Percentiles rank a stretch among this genome's conserved stretches.
These are phyloP conservation scores for Colletotrichum euphorbiae DNA, from an alignment of 2,329 filamentous ascomycete genomes.

Conservation along the genomic window DNA sequence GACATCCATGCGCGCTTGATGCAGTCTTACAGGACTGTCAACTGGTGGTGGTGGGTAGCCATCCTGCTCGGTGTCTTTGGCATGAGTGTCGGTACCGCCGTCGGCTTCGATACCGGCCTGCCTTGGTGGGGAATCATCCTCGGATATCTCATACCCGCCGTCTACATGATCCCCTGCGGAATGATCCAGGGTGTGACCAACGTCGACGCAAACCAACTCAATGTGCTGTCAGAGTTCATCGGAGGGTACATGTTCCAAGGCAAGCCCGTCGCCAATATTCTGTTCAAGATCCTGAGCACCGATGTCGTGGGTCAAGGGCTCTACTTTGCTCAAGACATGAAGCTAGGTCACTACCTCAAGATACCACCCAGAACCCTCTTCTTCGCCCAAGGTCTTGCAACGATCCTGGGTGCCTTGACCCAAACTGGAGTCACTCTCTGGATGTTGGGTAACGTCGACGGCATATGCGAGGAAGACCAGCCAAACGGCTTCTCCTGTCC, in stretches of 20 bases:
- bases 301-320: slow-evolving; percentile 51
- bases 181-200: slow-evolving; percentile 58
- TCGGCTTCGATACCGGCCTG: slow-evolving; percentile 65
- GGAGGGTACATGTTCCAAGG: slow-evolving; percentile 62
- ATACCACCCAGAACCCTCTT: slow-evolving; percentile 69
- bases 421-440: slow-evolving; percentile 50
- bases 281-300: slow-evolving; percentile 50
- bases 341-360: slow-evolving; percentile 63
- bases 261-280: slow-evolving; percentile 52
- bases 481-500: slow-evolving; percentile 66
- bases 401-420: slow-evolving; percentile 52
- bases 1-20: slow-evolving; percentile 64
- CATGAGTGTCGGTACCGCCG: slow-evolving; percentile 49
- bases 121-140: slow-evolving; percentile 67
- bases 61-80: slow-evolving; percentile 58
- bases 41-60: slow-evolving; percentile 66
- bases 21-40: slow-evolving; percentile 67
- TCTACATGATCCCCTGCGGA: slow-evolving; percentile 62
- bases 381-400: slow-evolving; percentile 70
- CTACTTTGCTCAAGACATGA: slow-evolving; percentile 61
- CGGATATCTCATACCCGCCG: slow-evolving; percentile 56
- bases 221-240: slow-evolving; percentile 33
- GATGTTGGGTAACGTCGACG: slow-evolving; percentile 58
- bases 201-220: slow-evolving; percentile 56
- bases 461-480: slow-evolving; percentile 63